Conservation (phyloP, 176 grass and related monocot species). For the Dactylis glomerata region DNA sequence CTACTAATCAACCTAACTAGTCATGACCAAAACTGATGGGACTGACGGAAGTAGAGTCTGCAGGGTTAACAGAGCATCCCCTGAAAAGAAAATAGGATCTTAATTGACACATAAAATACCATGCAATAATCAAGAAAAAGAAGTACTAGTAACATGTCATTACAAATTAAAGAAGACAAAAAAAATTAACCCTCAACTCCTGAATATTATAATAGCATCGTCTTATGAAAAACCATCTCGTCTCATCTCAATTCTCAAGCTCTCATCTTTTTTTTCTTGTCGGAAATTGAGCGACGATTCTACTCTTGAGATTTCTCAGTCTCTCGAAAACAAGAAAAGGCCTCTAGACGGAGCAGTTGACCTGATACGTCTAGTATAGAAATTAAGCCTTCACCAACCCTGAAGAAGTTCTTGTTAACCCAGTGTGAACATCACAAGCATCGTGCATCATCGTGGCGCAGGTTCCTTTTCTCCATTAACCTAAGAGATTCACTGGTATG, state of each 20-base stretch:
- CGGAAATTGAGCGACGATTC: neutral
- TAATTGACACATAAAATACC: neutral
- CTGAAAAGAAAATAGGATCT: neutral
- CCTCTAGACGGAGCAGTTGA: conserved; percentile 2
- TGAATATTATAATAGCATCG: too few species aligned
- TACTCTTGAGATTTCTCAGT: neutral
- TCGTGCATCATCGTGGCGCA: neutral
- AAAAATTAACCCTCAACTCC: neutral
- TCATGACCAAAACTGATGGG: neutral
- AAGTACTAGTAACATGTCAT: neutral
- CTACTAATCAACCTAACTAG: neutral
- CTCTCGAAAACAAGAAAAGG: neutral
- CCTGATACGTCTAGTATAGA: neutral
- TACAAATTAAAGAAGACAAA: neutral
- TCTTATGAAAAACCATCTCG: neutral
- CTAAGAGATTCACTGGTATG: neutral
- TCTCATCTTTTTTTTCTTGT: neutral
- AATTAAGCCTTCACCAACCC: neutral
- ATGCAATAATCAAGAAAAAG: neutral
- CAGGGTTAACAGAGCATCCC: neutral
- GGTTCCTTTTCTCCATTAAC: neutral
- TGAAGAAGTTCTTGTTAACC: neutral
- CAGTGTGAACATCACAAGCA: neutral
- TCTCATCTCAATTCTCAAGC: too few species aligned
- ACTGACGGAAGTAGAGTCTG: neutral